These are phyloP conservation scores for Phytophthora vignae DNA, from an alignment of 352 stramenopile genomes.

Conservation along the genomic window DNA sequence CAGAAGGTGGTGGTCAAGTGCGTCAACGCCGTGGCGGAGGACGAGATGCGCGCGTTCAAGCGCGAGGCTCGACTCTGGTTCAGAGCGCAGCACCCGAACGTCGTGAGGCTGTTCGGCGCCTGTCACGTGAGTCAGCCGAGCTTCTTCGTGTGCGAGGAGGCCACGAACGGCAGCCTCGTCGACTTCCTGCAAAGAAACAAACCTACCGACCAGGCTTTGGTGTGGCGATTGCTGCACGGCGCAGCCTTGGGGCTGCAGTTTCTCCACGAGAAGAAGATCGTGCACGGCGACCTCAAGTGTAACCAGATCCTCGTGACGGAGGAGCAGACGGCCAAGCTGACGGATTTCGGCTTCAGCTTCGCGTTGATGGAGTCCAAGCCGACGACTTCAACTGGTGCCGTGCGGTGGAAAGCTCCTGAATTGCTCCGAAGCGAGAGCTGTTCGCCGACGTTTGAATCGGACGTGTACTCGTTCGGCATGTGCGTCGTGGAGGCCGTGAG, in stretches of 20 bases:
- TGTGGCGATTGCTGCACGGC: constrained; percentile 31
- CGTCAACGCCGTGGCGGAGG: constrained; percentile 9
- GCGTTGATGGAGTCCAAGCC: constrained; percentile 5
- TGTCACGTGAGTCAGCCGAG: constrained; percentile 15
- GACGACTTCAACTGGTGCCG: background rate
- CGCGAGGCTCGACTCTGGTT: constrained; percentile 23
- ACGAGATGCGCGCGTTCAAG: constrained; percentile 30
- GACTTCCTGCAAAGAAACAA: background rate
- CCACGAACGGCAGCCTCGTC: constrained; percentile 3
- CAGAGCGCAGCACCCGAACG: constrained; percentile 13
- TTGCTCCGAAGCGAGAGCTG: background rate
- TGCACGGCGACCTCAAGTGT: constrained; percentile 31
- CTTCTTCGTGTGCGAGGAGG: constrained; percentile 33
- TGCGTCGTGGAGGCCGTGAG: background rate
- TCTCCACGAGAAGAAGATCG: constrained; percentile 19
- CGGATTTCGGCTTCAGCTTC: constrained; percentile 34
- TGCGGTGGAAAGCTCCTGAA: constrained; percentile 19
- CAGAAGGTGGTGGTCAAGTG: constrained; percentile 32
- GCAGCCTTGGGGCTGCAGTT: constrained; percentile 26
- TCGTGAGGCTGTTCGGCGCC: constrained; percentile 20
- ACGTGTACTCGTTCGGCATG: background rate
- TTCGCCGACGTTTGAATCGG: constrained; percentile 1
- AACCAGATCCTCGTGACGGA: constrained; percentile 31
- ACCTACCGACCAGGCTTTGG: background rate
- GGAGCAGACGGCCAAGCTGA: constrained; percentile 25